Conservation (phyloP, 768 basidiomycete species). For the Trametopsis cervina region DNA sequence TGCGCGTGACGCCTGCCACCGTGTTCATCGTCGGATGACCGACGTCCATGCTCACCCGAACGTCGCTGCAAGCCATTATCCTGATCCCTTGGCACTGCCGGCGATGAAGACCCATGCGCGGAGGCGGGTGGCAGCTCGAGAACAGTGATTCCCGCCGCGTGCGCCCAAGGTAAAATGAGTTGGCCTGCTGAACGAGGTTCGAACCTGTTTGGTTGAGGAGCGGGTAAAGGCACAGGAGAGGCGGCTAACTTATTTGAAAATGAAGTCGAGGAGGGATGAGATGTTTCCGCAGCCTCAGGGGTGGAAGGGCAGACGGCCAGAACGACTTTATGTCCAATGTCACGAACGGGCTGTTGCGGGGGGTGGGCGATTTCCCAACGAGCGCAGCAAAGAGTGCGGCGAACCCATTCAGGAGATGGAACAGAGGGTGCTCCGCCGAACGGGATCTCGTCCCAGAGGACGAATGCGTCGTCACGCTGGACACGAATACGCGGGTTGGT, state of each 20-base stretch:
- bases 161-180: constrained; percentile 63
- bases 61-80: constrained; percentile 12
- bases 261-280: too few relatives aligned
- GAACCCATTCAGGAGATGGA: constrained; percentile 75
- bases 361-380: constrained; percentile 65
- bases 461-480: constrained; percentile 76
- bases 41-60: constrained; percentile 16
- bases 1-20: constrained; percentile 17
- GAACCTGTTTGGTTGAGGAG: constrained; percentile 49
- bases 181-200: constrained; percentile 61
- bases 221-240: constrained; percentile 61
- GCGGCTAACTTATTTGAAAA: too few relatives aligned
- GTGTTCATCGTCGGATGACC: constrained; percentile 25
- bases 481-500: constrained; percentile 75
- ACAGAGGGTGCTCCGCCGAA: constrained; percentile 33
- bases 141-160: constrained; percentile 49
- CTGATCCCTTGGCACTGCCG: constrained; percentile 3
- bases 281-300: constrained; percentile 5
- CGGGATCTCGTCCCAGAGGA: constrained; percentile 69
- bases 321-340: constrained; percentile 42
- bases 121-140: constrained; percentile 39
- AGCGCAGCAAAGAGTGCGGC: constrained; percentile 78
- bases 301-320: constrained; percentile 42
- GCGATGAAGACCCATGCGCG: not conserved
- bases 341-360: constrained; percentile 19